Base-by-base conservation (phyloP, 805 yeast genomes). In the Starmerella cellae region DNA sequence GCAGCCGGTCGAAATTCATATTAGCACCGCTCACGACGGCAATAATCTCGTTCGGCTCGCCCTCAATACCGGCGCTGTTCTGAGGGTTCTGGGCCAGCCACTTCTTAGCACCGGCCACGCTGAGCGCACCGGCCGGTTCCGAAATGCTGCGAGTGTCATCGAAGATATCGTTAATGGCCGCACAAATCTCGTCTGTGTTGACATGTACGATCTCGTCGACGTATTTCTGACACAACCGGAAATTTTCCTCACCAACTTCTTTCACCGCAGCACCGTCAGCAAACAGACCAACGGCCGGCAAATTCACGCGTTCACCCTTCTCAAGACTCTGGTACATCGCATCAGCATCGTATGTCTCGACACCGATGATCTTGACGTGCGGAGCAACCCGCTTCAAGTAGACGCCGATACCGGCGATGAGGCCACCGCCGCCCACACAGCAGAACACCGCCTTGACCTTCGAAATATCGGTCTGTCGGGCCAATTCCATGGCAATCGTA, bases 231-330 rank as follows among this genome's bases (percentile, higher is more conserved):
- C 85, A 75, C 10, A 88, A 70, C 55, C 91, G 70, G 69, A 83
- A 91, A 11, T 95, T 82, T 62, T 93, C 98, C 46, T 77, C 82
- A 47, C 99, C 99, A 19, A 84, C 69, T 21, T 78, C 60, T 57
- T 77, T 82, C 34, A 91, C 99, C 9, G 98, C 96, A 10, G 99
- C 84, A 59, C 99, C 99, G 61, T 91, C 99, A 19, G 98, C 98
- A 63, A 91, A 91, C 8, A 82, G 67, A n/a, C 99, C 99, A 3
- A 87, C 97, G n/a, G 70, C 65, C 20, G 68, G 61, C 39, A 93
- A 68, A 2, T 67, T 58, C 11, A 71, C 75, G 50, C 79, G 70
- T 43, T 75, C 62, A 16, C 75, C 70, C 16, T 61, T 57, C 45
- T 74, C 57, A 47, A 84, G 59, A 9, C 94, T 80, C 54, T 75